Conservation (phyloP, 805 yeast species). For the Pichia membranifaciens region DNA sequence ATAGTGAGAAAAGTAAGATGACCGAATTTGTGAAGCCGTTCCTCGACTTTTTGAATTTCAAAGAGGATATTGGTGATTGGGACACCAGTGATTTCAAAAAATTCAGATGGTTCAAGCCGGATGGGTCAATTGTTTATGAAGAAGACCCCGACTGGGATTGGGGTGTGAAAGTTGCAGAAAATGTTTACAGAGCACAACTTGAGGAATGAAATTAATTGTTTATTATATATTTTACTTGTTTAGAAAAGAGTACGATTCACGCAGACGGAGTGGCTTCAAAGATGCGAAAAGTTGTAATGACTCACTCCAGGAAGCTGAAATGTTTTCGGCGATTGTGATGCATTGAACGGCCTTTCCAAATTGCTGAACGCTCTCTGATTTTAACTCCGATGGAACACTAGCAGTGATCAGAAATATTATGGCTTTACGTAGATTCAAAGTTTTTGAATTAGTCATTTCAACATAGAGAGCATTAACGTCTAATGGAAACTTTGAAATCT, state of each 20-base stretch:
- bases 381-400: background rate
- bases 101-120: conserved; percentile 26
- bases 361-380: background rate
- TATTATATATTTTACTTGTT: background rate
- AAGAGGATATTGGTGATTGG: conserved; percentile 27
- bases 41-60: conserved; percentile 26
- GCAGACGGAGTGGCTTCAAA: conserved; percentile 3
- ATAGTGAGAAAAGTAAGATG: conserved; percentile 23
- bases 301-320: background rate
- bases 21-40: conserved; percentile 29
- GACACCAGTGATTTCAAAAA: conserved; percentile 22
- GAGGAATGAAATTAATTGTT: background rate
- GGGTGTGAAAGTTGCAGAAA: conserved; percentile 32
- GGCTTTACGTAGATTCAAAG: background rate
- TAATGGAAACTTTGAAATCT: background rate
- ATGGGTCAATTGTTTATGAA: conserved; percentile 26
- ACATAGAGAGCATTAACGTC: background rate
- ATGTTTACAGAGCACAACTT: conserved; percentile 22
- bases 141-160: conserved; percentile 34
- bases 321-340: conserved; percentile 1
- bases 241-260: conserved; percentile 4
- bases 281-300: background rate
- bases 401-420: background rate
- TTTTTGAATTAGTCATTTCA: background rate
- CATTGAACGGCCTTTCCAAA: background rate